phyloP scores from a whole-genome alignment of 768 basidiomycete species.

The Boletus bicolor region DNA sequence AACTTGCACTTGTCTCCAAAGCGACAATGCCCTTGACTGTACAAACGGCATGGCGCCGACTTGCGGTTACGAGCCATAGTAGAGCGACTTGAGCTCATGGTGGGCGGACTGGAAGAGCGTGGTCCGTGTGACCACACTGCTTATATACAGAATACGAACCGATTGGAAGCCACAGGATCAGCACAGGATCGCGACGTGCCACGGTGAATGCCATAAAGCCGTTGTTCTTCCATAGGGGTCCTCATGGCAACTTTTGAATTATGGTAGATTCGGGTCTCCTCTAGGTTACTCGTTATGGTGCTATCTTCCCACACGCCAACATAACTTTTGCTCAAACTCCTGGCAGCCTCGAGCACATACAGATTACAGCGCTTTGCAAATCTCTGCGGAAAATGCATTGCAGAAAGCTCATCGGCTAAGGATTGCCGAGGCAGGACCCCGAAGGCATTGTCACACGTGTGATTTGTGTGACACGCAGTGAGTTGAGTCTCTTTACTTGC shows the following conservation, averaged over 20 bases:
- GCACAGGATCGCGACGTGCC: not conserved
- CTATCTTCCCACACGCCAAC: too few relatives aligned
- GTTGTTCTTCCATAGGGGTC: not conserved
- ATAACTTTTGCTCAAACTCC: too few relatives aligned
- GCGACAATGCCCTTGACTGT: constrained; percentile 27
- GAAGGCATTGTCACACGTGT: too few relatives aligned
- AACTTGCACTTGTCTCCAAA: constrained; percentile 27
- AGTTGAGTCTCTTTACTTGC: too few relatives aligned
- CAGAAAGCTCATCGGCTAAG: too few relatives aligned
- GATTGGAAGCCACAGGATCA: not conserved
- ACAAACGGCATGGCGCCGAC: constrained; percentile 17
- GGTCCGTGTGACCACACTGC: not conserved
- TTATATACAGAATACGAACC: not conserved
- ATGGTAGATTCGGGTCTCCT: too few relatives aligned
- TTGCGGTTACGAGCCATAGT: not conserved
- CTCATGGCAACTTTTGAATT: too few relatives aligned
- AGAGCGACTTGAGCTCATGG: constrained; percentile 7
- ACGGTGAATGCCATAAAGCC: not conserved
- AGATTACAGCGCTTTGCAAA: not conserved
- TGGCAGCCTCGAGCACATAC: too few relatives aligned
- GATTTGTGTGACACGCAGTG: too few relatives aligned
- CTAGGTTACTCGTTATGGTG: too few relatives aligned
- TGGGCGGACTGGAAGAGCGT: not conserved
- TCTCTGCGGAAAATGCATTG: too few relatives aligned
- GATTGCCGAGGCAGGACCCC: too few relatives aligned